Evolutionary conservation across 129 eudicot genomes (phyloP).

Genomic region (Ambrosia trifida): DNA sequence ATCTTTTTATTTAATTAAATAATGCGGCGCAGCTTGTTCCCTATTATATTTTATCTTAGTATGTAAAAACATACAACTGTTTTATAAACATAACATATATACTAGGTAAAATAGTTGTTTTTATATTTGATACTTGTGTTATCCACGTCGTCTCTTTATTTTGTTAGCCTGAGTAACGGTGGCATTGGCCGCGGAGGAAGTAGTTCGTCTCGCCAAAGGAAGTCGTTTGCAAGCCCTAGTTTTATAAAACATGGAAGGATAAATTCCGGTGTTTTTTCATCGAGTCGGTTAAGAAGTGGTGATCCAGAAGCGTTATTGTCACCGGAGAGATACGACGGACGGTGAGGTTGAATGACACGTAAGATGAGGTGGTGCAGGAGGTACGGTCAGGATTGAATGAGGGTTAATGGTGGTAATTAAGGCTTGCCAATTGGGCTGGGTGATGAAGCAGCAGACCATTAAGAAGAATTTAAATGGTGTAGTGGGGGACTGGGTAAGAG

Average conservation of each 20-base stretch:
- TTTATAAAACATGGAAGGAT: slow-evolving; percentile 53
- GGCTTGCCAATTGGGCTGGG: slow-evolving; percentile 31
- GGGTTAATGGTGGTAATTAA: neutral
- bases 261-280: slow-evolving; percentile 40
- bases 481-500: slow-evolving; percentile 38
- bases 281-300: slow-evolving; percentile 85
- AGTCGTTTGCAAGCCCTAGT: slow-evolving; percentile 69
- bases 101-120: too few relatives aligned
- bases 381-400: slow-evolving; percentile 16
- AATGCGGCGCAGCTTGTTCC: too few relatives aligned
- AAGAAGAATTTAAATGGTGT: slow-evolving; percentile 10
- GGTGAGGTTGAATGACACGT: slow-evolving; percentile 41
- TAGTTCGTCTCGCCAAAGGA: slow-evolving; percentile 67
- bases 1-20: too few relatives aligned
- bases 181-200: slow-evolving; percentile 40
- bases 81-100: too few relatives aligned
- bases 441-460: slow-evolving; percentile 27
- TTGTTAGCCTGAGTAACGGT: too few relatives aligned
- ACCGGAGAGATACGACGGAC: slow-evolving; percentile 77
- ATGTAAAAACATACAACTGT: too few relatives aligned
- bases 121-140: too few relatives aligned
- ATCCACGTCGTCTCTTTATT: too few relatives aligned
- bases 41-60: too few relatives aligned
- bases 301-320: slow-evolving; percentile 96
- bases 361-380: neutral